A percentile compares a stretch with the other conserved stretches of the same genome.
phyloP scores from a whole-genome alignment of 257 asterid genomes.

The Solanum ossicruentum region DNA sequence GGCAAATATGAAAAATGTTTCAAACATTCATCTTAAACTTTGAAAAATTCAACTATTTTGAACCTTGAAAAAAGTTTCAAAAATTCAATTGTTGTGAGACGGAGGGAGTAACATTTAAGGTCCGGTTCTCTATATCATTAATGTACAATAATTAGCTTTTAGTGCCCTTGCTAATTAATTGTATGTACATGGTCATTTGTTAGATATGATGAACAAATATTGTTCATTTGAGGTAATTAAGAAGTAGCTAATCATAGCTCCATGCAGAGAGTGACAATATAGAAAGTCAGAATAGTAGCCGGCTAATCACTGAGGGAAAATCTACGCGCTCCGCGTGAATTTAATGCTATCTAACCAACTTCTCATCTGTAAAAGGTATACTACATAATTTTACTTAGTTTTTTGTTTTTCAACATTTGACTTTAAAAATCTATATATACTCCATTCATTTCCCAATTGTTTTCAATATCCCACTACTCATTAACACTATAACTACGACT shows the following conservation, averaged over 20 bases:
- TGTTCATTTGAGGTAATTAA: not conserved
- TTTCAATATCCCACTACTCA: not conserved
- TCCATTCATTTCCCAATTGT: not conserved
- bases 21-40: too few relatives aligned
- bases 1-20: too few relatives aligned
- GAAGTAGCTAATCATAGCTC: not conserved
- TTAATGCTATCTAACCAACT: not conserved
- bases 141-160: not conserved
- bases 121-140: not conserved
- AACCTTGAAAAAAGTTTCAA: too few relatives aligned
- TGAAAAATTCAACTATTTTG: too few relatives aligned
- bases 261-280: not conserved
- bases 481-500: not conserved
- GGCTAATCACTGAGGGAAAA: not conserved
- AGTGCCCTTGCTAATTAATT: not conserved
- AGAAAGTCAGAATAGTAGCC: not conserved
- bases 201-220: not conserved
- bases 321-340: not conserved
- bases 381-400: not conserved
- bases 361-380: not conserved
- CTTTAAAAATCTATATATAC: not conserved
- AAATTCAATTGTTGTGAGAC: too few relatives aligned
- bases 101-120: not conserved
- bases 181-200: not conserved
- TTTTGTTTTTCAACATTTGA: not conserved